Base-by-base conservation (phyloP, 2,329 filamentous ascomycete genomes). In the Bertia moriformis region DNA sequence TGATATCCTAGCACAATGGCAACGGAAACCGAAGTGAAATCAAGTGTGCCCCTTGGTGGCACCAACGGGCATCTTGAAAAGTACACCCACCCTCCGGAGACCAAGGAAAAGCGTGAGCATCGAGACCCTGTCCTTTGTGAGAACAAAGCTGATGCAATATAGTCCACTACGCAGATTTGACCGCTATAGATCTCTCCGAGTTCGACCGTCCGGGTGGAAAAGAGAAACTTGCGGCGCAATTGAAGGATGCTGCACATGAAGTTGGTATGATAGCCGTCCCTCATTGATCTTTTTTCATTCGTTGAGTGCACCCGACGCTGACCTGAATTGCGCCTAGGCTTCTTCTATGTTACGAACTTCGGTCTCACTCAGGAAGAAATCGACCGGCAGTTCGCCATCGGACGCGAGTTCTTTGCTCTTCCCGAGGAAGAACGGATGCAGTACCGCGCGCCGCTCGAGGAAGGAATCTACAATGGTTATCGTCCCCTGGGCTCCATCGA, bases 311-410 rank as follows among this genome's bases (percentile, higher is more conserved):
- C 12, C 14, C 7, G 4, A n/a, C 13, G 18, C 10, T 7, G 18
- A n/a, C 38, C 27, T 50, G n/a, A n/a, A n/a, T n/a, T n/a, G n/a
- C n/a, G n/a, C n/a, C n/a, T n/a, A n/a, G 69, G 73, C 0, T 73
- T 78, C 57, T 79, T 78, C 56, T 77, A 78, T 43, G 66, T 78
- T 15, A 69, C 67, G 42, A 75, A 78, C 53, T 78, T 71, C 43
- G 73, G 72, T 20, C 60, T 79, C n/a, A 58, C 55, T 1, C 71
- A 78, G 49, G 71, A 75, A 37, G 60, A 74, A 49, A 63, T 79
- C 2, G 66, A 78, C 45, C 58, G 61, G 4, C 73, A 79, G 44
- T 79, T 78, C 44, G 70, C 73, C 12, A 63, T 79, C 2, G 73
- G 67, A 1, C 70, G 71, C 41, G 60, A 69, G 24, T 66, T 79